These are phyloP conservation scores for Plantago ovata DNA, from an alignment of 257 asterid genomes.

Conservation along the genomic window DNA sequence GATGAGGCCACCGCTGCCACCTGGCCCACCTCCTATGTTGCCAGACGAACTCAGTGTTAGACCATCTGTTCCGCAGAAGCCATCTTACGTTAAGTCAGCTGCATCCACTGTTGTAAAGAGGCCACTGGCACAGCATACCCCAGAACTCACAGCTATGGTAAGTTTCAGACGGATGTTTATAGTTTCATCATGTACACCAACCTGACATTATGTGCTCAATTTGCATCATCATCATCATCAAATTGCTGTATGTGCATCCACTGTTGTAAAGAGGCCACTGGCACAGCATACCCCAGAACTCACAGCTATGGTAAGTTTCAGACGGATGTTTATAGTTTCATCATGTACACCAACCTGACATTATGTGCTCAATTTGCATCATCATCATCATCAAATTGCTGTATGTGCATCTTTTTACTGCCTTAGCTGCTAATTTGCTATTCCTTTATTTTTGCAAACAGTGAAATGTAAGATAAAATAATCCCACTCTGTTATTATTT, in stretches of 20 bases:
- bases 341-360: not conserved
- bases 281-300: conserved; percentile 99
- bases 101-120: conserved; percentile 98
- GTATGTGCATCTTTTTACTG: conserved; percentile 2
- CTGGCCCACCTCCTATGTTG: conserved; percentile 87
- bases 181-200: not conserved
- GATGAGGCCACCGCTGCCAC: conserved; percentile 98
- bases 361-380: not conserved
- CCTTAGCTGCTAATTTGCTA: not conserved
- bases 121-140: conserved; percentile 99
- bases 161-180: conserved; percentile 17
- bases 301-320: conserved; percentile 82
- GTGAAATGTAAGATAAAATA: no score
- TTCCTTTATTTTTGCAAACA: no score
- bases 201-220: not conserved
- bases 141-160: conserved; percentile 98
- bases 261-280: conserved; percentile 86
- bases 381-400: conserved; percentile 1
- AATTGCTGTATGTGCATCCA: not conserved
- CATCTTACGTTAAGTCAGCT: conserved; percentile 93
- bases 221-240: conserved; percentile 3
- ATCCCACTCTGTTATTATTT: no score
- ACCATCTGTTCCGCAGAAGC: conserved; percentile 60
- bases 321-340: not conserved
- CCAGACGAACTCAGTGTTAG: conserved; percentile 46